phyloP scores from a whole-genome alignment of 352 stramenopile species.

The Globisporangium echinulatum region DNA sequence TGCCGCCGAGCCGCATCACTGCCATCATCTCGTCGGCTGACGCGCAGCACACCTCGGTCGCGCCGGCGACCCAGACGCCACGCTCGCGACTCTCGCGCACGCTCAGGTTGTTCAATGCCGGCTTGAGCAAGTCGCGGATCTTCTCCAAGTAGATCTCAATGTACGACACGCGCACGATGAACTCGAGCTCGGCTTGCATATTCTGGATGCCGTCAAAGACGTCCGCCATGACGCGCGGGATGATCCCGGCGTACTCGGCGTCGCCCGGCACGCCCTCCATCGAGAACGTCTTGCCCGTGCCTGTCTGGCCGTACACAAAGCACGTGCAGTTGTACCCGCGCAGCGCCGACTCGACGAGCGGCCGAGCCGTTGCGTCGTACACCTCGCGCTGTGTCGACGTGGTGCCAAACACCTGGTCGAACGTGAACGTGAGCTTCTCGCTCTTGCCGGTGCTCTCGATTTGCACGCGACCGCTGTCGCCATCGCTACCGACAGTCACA shows the following conservation, averaged over 20 bases:
- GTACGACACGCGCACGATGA: constrained; percentile 95
- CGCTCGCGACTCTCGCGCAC: constrained; percentile 54
- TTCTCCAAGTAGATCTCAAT: constrained; percentile 99
- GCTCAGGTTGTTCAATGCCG: constrained; percentile 46
- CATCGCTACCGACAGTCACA: constrained; percentile 49
- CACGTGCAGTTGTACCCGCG: constrained; percentile 88
- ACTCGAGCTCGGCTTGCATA: constrained; percentile 80
- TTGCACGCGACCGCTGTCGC: constrained; percentile 34
- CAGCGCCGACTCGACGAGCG: constrained; percentile 49
- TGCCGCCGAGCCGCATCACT: constrained; percentile 89
- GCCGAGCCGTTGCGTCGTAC: constrained; percentile 58
- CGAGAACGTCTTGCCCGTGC: constrained; percentile 91
- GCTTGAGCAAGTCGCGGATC: constrained; percentile 93
- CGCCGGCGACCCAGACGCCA: constrained; percentile 54
- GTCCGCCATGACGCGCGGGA: constrained; percentile 66
- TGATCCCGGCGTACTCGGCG: constrained; percentile 60
- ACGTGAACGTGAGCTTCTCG: constrained; percentile 59
- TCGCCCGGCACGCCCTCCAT: constrained; percentile 77
- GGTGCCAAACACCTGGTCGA: constrained; percentile 64
- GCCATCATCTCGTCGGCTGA: constrained; percentile 58
- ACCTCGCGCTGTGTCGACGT: constrained; percentile 51
- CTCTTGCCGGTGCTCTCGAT: constrained; percentile 7
- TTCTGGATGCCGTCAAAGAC: constrained; percentile 64
- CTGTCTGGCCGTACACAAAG: constrained; percentile 91
- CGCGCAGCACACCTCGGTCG: constrained; percentile 58